Percentiles rank a stretch among this genome's conserved stretches.
phyloP scores from a whole-genome alignment of 2,329 filamentous ascomycete species.

The Xylariales sp. region DNA sequence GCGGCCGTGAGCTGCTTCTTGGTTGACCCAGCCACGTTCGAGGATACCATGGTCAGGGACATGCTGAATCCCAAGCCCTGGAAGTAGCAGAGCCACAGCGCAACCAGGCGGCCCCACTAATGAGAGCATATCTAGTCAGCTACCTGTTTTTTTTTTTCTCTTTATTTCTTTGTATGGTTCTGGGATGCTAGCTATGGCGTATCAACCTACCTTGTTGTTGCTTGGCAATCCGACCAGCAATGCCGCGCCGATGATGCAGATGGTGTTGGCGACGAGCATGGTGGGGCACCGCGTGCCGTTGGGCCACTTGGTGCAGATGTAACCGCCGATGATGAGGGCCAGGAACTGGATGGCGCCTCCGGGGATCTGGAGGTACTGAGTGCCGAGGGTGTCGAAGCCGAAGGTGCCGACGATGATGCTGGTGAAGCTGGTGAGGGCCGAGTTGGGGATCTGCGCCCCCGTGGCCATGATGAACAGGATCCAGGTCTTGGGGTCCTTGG shows the following conservation, averaged over 20 bases:
- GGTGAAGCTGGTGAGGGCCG: constrained; percentile 45
- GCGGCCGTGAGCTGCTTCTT: constrained; percentile 26
- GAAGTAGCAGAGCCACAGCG: constrained; percentile 44
- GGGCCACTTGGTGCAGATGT: constrained; percentile 47
- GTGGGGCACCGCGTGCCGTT: constrained; percentile 44
- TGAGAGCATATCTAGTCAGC: neutral
- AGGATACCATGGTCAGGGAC: constrained; percentile 26
- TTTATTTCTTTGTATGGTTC: too few relatives aligned
- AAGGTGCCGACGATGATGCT: constrained; percentile 20
- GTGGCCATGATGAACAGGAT: constrained; percentile 49
- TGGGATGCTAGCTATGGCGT: neutral
- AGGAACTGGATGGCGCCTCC: constrained; percentile 54
- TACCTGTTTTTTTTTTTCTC: too few relatives aligned
- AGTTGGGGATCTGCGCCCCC: constrained; percentile 52
- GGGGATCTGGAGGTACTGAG: constrained; percentile 56
- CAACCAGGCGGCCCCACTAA: constrained; percentile 52
- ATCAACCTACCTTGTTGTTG: constrained; percentile 34
- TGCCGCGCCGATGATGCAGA: constrained; percentile 49
- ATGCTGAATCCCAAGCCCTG: constrained; percentile 27
- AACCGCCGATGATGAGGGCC: constrained; percentile 44
- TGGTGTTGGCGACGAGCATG: constrained; percentile 51
- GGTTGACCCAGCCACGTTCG: constrained; percentile 26
- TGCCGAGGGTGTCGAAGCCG: constrained; percentile 40
- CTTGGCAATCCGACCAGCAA: constrained; percentile 47
- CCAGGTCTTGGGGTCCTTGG: constrained; percentile 48